A percentile compares a stretch with the other conserved stretches of the same genome.
Evolutionary conservation across 495 filamentous ascomycete species (phyloP).

Genomic region (Aspergillus sparsus): DNA sequence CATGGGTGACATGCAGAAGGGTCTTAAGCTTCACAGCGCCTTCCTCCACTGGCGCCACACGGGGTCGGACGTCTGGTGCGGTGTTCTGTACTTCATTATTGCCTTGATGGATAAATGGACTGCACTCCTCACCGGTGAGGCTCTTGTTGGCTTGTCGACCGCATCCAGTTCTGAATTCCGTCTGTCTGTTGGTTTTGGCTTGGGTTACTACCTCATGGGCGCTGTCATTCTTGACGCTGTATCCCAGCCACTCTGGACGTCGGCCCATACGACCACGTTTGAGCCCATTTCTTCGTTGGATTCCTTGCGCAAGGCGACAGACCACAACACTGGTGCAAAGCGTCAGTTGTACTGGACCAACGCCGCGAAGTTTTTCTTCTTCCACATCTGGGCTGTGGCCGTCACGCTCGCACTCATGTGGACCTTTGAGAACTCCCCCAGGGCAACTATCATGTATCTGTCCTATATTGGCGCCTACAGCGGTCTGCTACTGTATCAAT

Average conservation of each 20-base stretch:
- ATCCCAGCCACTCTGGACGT: constrained; percentile 22
- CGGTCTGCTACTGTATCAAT: constrained; percentile 22
- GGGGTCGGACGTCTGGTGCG: constrained; percentile 23
- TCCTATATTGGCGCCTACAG: constrained; percentile 21
- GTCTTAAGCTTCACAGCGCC: constrained; percentile 17
- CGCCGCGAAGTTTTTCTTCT: constrained; percentile 22
- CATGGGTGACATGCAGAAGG: constrained; percentile 25
- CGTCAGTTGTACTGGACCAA: constrained; percentile 17
- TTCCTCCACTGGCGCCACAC: constrained; percentile 25
- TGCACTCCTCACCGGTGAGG: constrained; percentile 18
- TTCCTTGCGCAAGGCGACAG: constrained; percentile 6
- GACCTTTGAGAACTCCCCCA: constrained; percentile 14
- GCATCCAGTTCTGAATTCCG: constrained; percentile 20
- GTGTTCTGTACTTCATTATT: constrained; percentile 23
- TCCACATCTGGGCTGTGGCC: constrained; percentile 21
- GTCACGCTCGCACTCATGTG: constrained; percentile 21
- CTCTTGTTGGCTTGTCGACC: constrained; percentile 20
- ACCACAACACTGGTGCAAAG: constrained; percentile 3
- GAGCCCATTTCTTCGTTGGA: constrained; percentile 16
- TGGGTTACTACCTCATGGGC: constrained; percentile 22
- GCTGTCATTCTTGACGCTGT: constrained; percentile 22
- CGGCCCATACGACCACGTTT: constrained; percentile 8
- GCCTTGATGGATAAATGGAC: constrained; percentile 24
- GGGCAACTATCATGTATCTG: constrained; percentile 21
- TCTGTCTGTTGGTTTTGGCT: constrained; percentile 19